phyloP scores from a whole-genome alignment of 768 basidiomycete species.

The Galerina sulciceps region DNA sequence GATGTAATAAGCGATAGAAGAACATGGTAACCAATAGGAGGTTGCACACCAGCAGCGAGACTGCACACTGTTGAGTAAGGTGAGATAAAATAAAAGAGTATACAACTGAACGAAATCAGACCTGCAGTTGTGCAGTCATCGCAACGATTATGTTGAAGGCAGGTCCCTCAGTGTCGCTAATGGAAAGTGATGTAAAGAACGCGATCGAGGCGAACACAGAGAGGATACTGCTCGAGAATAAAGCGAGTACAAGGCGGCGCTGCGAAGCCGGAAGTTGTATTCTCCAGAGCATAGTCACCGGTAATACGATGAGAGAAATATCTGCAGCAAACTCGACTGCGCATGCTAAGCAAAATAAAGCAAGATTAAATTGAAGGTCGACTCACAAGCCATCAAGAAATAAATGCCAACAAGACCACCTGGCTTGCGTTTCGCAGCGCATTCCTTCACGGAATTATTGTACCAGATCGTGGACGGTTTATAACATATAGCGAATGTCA shows the following conservation, averaged over 20 bases:
- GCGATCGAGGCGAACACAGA: slow-evolving; percentile 23
- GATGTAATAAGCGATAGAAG: slow-evolving; percentile 5
- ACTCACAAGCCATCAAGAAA: neutral
- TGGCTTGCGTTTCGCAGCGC: neutral
- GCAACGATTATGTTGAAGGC: neutral
- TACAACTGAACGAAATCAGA: neutral
- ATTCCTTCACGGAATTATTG: neutral
- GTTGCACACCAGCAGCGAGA: slow-evolving; percentile 5
- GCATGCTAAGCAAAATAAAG: neutral
- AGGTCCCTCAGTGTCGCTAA: neutral
- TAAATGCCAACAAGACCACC: slow-evolving; percentile 1
- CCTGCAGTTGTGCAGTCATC: slow-evolving; percentile 9
- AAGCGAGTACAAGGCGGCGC: slow-evolving; percentile 26
- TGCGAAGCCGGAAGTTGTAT: slow-evolving; percentile 24
- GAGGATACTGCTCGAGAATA: slow-evolving; percentile 28
- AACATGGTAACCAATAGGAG: slow-evolving; percentile 7
- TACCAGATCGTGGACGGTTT: neutral
- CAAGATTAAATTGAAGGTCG: neutral
- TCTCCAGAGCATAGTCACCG: slow-evolving; percentile 28
- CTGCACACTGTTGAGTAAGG: neutral
- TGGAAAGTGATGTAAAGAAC: slow-evolving; percentile 3
- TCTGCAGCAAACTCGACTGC: slow-evolving; percentile 30
- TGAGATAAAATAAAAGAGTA: neutral
- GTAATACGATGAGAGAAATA: slow-evolving; percentile 26
- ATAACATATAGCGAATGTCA: slow-evolving; percentile 6